A percentile compares a stretch with the other conserved stretches of the same genome.
phyloP scores from a whole-genome alignment of 768 basidiomycete genomes.

The Cystobasidium onofrii region DNA sequence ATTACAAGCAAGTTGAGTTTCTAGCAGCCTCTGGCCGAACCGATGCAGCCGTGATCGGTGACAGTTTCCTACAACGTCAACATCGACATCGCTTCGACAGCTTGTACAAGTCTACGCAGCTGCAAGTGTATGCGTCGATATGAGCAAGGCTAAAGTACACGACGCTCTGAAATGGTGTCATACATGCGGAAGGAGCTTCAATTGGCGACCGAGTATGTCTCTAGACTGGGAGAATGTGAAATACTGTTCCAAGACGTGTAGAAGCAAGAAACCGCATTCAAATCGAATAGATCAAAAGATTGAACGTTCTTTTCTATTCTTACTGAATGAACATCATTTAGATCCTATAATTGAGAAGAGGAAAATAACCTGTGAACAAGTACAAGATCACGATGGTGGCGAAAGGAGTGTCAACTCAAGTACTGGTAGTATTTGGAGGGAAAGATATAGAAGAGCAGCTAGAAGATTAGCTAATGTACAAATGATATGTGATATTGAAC shows the following conservation, averaged over 20 bases:
- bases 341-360: background rate
- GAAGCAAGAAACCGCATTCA: conserved; percentile 1
- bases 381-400: background rate
- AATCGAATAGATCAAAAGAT: background rate
- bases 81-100: background rate
- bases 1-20: too few species aligned
- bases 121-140: background rate
- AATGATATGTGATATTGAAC: background rate
- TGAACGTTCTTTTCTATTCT: background rate
- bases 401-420: background rate
- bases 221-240: background rate
- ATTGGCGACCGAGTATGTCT: conserved; percentile 5
- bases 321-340: background rate
- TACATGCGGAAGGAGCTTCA: conserved; percentile 11
- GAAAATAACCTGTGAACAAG: conserved; percentile 8
- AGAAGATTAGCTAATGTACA: conserved; percentile 11
- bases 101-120: background rate
- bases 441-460: conserved; percentile 1
- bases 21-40: too few species aligned
- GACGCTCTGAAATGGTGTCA: background rate
- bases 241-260: conserved; percentile 1
- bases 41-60: background rate
- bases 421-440: background rate
- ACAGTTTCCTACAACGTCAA: background rate
- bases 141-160: background rate